A percentile compares a stretch with the other conserved stretches of the same genome.
Evolutionary conservation across 352 stramenopile genomes (phyloP).

Genomic region (Blastocystis sp.): DNA sequence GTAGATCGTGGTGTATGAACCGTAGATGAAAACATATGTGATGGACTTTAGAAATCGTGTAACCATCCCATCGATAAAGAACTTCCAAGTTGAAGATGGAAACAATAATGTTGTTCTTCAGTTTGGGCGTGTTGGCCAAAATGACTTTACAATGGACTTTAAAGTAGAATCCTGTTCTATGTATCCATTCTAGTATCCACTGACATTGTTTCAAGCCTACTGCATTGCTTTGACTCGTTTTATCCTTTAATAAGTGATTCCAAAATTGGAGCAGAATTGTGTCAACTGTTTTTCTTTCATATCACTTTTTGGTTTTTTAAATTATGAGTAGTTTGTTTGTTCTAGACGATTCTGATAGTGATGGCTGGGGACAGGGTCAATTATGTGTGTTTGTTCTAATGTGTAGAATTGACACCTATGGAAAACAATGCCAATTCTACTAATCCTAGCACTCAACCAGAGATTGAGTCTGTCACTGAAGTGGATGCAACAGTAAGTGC

Average conservation of each 20-base stretch:
- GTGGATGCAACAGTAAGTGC: not conserved
- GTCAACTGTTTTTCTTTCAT: not conserved
- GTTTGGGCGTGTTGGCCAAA: slow-evolving; percentile 64
- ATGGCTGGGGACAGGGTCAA: slow-evolving; percentile 2
- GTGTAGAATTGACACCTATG: not conserved
- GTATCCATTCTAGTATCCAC: not conserved
- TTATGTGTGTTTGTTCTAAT: not conserved
- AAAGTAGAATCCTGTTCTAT: not conserved
- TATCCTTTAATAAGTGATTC: not conserved
- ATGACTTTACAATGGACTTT: slow-evolving; percentile 63
- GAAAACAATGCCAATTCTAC: not conserved
- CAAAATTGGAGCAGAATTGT: not conserved
- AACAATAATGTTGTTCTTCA: slow-evolving; percentile 61
- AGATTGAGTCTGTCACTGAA: too few relatives aligned
- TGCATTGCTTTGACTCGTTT: slow-evolving; percentile 43
- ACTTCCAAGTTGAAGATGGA: slow-evolving; percentile 62
- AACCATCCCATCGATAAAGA: slow-evolving; percentile 64
- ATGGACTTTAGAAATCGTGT: slow-evolving; percentile 62
- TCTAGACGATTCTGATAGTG: slow-evolving; percentile 26
- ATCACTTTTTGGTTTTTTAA: not conserved
- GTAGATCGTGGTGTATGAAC: not conserved
- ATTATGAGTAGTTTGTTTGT: slow-evolving; percentile 50
- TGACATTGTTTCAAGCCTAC: slow-evolving; percentile 46
- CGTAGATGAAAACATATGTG: slow-evolving; percentile 37
- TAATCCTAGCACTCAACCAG: not conserved